A percentile compares a stretch with the other conserved stretches of the same genome.
Evolutionary conservation across 2,329 filamentous ascomycete genomes (phyloP).

Genomic region (Diaporthe destruens): DNA sequence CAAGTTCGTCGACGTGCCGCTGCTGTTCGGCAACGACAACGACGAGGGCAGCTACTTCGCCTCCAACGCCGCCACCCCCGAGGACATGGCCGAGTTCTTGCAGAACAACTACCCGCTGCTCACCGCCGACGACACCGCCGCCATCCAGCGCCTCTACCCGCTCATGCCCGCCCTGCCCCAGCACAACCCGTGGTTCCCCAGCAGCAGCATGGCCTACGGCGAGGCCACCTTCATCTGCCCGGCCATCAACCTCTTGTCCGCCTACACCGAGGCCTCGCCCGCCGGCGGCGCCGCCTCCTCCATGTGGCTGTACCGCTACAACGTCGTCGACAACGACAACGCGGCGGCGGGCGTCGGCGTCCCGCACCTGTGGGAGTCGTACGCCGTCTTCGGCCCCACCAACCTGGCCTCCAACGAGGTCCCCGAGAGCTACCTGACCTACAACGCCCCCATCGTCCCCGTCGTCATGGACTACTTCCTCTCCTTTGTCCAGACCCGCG

Average conservation of each 20-base stretch:
- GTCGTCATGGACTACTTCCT: conserved; percentile 64
- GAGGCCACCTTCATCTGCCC: conserved; percentile 62
- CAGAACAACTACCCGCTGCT: conserved; percentile 62
- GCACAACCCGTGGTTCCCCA: conserved; percentile 60
- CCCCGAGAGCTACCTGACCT: conserved; percentile 56
- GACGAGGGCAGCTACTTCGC: conserved; percentile 63
- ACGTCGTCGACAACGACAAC: conserved; percentile 57
- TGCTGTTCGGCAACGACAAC: conserved; percentile 61
- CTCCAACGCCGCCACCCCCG: conserved; percentile 51
- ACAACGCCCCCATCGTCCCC: conserved; percentile 59
- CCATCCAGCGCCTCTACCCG: conserved; percentile 57
- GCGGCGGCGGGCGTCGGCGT: conserved; percentile 58
- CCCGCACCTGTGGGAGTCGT: conserved; percentile 61
- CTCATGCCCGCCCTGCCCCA: conserved; percentile 50
- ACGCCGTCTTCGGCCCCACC: conserved; percentile 63
- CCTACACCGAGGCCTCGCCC: conserved; percentile 44
- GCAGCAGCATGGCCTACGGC: conserved; percentile 57
- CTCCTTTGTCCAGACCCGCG: conserved; percentile 59
- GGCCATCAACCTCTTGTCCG: conserved; percentile 54
- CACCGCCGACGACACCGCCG: conserved; percentile 50
- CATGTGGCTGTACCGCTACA: conserved; percentile 63
- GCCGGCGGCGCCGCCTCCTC: neutral
- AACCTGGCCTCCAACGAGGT: conserved; percentile 48
- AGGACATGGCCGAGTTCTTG: conserved; percentile 56
- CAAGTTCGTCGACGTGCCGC: conserved; percentile 66